phyloP scores from a whole-genome alignment of 1,284 basidiomycete genomes.

The Takashimella koratensis region DNA sequence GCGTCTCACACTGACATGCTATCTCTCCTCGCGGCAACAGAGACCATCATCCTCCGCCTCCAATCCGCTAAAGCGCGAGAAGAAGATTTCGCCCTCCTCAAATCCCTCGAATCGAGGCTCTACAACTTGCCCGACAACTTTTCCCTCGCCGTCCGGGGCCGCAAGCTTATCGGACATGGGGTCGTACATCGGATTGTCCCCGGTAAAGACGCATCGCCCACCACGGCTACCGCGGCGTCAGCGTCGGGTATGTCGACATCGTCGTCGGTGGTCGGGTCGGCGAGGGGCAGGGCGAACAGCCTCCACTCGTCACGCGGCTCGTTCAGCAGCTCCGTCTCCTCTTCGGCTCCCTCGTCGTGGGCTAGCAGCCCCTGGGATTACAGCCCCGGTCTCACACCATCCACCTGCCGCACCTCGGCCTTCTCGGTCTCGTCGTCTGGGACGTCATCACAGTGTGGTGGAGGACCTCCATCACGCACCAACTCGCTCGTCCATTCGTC shows the following conservation, averaged over 20 bases:
- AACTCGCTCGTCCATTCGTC: conserved; percentile 1
- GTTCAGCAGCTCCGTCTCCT: conserved; percentile 22
- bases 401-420: conserved; percentile 21
- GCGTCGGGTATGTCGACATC: conserved; percentile 12
- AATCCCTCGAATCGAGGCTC: conserved; percentile 60
- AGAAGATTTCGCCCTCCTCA: conserved; percentile 71
- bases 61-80: conserved; percentile 77
- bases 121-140: conserved; percentile 58
- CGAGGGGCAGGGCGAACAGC: conserved; percentile 1
- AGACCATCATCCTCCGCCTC: conserved; percentile 67
- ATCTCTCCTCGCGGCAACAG: conserved; percentile 63
- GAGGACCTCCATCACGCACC: conserved; percentile 16
- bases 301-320: conserved; percentile 26
- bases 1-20: conserved; percentile 64
- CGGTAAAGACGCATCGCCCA: conserved; percentile 25
- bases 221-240: conserved; percentile 8
- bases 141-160: conserved; percentile 63
- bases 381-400: conserved; percentile 12
- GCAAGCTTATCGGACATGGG: conserved; percentile 68
- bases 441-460: conserved; percentile 6
- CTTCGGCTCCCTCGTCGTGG: conserved; percentile 17
- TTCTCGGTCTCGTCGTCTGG: conserved; percentile 26
- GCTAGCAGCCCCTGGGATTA: conserved; percentile 31
- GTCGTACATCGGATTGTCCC: conserved; percentile 50
- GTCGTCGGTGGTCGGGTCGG: no score